Base-by-base conservation (phyloP, 768 basidiomycete species). In the Lactifluus pinguis region DNA sequence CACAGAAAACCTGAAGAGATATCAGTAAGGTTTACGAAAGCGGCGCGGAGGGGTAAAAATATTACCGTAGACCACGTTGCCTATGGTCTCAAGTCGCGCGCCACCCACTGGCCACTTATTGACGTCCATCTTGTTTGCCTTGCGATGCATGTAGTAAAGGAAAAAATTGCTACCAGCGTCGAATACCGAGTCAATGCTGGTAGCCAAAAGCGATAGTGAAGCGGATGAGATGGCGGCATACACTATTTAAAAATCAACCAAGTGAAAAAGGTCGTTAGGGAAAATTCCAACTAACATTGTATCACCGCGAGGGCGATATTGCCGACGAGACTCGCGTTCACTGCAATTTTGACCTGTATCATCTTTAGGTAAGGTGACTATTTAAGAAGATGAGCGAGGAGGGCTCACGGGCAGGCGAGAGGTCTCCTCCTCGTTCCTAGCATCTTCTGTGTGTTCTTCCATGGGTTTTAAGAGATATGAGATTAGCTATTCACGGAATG, bases 91-190 rank as follows among this genome's bases (percentile, higher is more conserved):
- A 49, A 97, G 79, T 50, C 92, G 81, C n/a, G 88, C 83, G 41
- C 93, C 93, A 52, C 94, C 87, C 4, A 92, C 87, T 32, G 95
- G 93, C 94, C 92, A 98, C 66, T 89, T 89, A 72, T 87, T 91
- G 47, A 76, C 66, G 68, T 97, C 93, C 62, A 95, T 79, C 38
- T 67, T 78, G 11, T 68, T 73, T 1, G 92, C 85, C 67, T 92
- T 87, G 66, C 76, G 76, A 73, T 98, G 86, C 2, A 95, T 76
- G 79, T 81, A 85, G 66, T 84, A 87, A 3, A 94, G 77, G n/a
- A 94, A 75, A 49, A 92, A 70, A 67, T 92, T 93, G 69, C 89
- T 90, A 49, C 87, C 86, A 63, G 90, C 78, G 69, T 94, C 92
- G 68, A 86, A 91, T 15, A 89, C 76, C 13, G 94, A 85, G 70